A percentile compares a stretch with the other conserved stretches of the same genome.
Evolutionary conservation across 495 filamentous ascomycete genomes (phyloP).

Genomic region (Lichenothelia convexa): DNA sequence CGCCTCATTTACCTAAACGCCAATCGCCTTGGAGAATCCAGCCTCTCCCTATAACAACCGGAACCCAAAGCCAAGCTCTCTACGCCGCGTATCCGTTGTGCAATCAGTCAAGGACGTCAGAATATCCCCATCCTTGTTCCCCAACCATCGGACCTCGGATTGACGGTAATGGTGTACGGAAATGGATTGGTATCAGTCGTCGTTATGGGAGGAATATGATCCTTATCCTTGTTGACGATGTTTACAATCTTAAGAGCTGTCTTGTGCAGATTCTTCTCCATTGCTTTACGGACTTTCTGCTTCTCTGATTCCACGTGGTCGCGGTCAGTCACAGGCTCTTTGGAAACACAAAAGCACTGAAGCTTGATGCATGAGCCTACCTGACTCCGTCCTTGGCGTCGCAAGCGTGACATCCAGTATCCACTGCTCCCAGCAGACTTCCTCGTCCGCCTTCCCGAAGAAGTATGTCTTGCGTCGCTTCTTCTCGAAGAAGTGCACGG

Average conservation of each 20-base stretch:
- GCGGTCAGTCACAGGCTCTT: background rate
- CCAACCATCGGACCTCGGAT: slow-evolving; percentile 64
- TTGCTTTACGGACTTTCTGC: slow-evolving; percentile 68
- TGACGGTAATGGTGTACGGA: slow-evolving; percentile 78
- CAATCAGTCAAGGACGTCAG: too few species aligned
- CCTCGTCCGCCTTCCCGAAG: slow-evolving; percentile 71
- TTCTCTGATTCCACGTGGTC: slow-evolving; percentile 37
- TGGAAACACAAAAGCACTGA: background rate
- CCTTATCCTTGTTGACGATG: slow-evolving; percentile 71
- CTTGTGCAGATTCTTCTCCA: slow-evolving; percentile 70
- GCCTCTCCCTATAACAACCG: background rate
- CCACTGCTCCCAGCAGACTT: slow-evolving; percentile 95
- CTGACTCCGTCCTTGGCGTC: slow-evolving; percentile 70
- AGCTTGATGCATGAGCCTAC: slow-evolving; percentile 38
- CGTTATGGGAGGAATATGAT: slow-evolving; percentile 95
- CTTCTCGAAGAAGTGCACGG: slow-evolving; percentile 91
- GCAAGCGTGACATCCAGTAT: slow-evolving; percentile 78
- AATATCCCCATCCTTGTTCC: slow-evolving; percentile 64
- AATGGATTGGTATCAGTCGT: slow-evolving; percentile 86
- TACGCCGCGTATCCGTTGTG: too few species aligned
- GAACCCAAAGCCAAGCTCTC: too few species aligned
- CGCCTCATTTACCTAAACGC: background rate
- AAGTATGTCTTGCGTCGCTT: slow-evolving; percentile 51
- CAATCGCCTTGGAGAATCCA: background rate
- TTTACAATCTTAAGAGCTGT: slow-evolving; percentile 74